Percentiles rank a stretch among this genome's conserved stretches.
phyloP scores from a whole-genome alignment of 768 basidiomycete genomes.

The Lentinula edodes region DNA sequence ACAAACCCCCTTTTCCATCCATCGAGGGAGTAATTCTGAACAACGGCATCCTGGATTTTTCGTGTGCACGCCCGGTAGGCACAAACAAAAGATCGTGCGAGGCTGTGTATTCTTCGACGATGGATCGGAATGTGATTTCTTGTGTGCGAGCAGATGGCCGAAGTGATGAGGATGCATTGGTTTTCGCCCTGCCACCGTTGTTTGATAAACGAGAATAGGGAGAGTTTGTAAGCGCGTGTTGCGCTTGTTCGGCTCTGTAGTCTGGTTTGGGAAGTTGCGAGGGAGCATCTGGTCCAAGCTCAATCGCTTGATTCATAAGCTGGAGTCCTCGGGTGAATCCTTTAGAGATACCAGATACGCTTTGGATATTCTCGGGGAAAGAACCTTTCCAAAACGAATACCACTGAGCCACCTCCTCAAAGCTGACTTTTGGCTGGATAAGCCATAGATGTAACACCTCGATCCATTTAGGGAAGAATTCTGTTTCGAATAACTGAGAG shows the following conservation, averaged over 20 bases:
- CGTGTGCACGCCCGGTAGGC: slow-evolving; percentile 81
- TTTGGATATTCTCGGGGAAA: slow-evolving; percentile 70
- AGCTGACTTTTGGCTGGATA: slow-evolving; percentile 79
- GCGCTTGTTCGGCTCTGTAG: slow-evolving; percentile 41
- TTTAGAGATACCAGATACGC: slow-evolving; percentile 56
- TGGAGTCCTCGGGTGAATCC: slow-evolving; percentile 89
- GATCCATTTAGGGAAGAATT: slow-evolving; percentile 98
- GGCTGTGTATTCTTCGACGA: slow-evolving; percentile 88
- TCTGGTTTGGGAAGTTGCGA: slow-evolving; percentile 65
- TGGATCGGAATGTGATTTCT: slow-evolving; percentile 88
- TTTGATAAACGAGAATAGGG: slow-evolving; percentile 17
- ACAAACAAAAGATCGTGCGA: slow-evolving; percentile 85
- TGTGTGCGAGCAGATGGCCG: slow-evolving; percentile 49
- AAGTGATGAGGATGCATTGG: slow-evolving; percentile 13
- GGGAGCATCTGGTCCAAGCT: slow-evolving; percentile 75
- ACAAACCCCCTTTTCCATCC: slow-evolving; percentile 81
- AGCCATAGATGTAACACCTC: slow-evolving; percentile 91
- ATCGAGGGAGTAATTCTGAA: slow-evolving; percentile 75
- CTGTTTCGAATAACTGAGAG: slow-evolving; percentile 78
- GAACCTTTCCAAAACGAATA: slow-evolving; percentile 82
- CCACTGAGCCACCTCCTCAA: slow-evolving; percentile 93
- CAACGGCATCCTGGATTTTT: slow-evolving; percentile 81
- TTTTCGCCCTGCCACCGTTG: slow-evolving; percentile 25
- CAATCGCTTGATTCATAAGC: slow-evolving; percentile 91
- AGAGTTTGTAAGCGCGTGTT: slow-evolving; percentile 13